A percentile compares a stretch with the other conserved stretches of the same genome.
Evolutionary conservation across 257 asterid genomes (phyloP).

Genomic region (Ballota nigra): DNA sequence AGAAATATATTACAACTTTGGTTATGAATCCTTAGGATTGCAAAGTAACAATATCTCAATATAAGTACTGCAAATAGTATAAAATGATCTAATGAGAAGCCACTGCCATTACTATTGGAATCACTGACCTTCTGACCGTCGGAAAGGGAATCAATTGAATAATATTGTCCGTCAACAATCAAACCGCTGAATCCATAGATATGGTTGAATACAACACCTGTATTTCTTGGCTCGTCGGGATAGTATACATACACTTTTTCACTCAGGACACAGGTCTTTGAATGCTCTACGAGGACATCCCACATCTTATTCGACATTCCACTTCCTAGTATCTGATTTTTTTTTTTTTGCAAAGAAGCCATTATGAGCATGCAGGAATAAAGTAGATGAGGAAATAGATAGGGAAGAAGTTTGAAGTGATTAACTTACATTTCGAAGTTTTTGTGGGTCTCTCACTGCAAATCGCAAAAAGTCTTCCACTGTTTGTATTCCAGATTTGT

Average conservation of each 20-base stretch:
- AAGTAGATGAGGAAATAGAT: constrained; percentile 7
- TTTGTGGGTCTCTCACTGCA: constrained; percentile 71
- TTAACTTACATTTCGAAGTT: constrained; percentile 72
- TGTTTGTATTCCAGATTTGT: constrained; percentile 58
- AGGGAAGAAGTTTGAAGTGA: constrained; percentile 2
- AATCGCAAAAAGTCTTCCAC: constrained; percentile 89
- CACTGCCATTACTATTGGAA: constrained; percentile 15
- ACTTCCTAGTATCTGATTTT: constrained; percentile 79
- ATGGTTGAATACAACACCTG: constrained; percentile 80
- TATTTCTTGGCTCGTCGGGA: constrained; percentile 75
- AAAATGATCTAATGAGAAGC: background rate
- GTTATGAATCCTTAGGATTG: constrained; percentile 1
- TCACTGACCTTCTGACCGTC: constrained; percentile 77
- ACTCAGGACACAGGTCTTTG: constrained; percentile 90
- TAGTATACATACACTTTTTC: constrained; percentile 85
- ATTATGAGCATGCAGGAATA: constrained; percentile 16
- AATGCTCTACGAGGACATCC: constrained; percentile 88
- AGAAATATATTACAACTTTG: background rate
- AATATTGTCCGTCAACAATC: constrained; percentile 70
- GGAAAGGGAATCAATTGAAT: constrained; percentile 73
- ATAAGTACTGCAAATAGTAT: background rate
- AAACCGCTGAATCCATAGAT: constrained; percentile 79
- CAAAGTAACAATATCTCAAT: constrained; percentile 4
- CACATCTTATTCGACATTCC: constrained; percentile 99
- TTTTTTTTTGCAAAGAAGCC: constrained; percentile 10